A percentile compares a stretch with the other conserved stretches of the same genome.
phyloP scores from a whole-genome alignment of 768 basidiomycete species.

The Pisolithus sp. region DNA sequence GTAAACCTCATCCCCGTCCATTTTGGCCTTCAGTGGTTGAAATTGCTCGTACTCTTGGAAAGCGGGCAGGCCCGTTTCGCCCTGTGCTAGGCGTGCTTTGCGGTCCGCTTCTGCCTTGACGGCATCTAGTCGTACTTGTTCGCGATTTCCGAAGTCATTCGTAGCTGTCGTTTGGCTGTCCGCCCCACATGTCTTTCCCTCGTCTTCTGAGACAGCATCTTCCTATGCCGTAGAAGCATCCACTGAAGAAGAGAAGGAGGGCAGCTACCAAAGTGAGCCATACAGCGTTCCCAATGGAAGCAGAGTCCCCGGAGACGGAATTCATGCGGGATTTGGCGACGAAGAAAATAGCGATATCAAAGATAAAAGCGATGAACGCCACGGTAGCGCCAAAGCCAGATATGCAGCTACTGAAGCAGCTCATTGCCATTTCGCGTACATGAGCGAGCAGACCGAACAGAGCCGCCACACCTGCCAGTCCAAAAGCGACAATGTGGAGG shows the following conservation, averaged over 20 bases:
- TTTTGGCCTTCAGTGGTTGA: slow-evolving; percentile 58
- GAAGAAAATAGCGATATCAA: slow-evolving; percentile 90
- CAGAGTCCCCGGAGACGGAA: slow-evolving; percentile 59
- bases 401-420: slow-evolving; percentile 73
- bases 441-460: slow-evolving; percentile 86
- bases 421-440: slow-evolving; percentile 80
- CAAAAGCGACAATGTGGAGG: slow-evolving; percentile 85
- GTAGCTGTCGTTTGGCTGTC: slow-evolving; percentile 26
- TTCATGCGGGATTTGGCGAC: slow-evolving; percentile 83
- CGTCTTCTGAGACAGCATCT: slow-evolving; percentile 74
- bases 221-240: slow-evolving; percentile 81
- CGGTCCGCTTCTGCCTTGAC: slow-evolving; percentile 84
- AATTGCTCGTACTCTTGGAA: slow-evolving; percentile 59
- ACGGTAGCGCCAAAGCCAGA: slow-evolving; percentile 76
- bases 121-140: slow-evolving; percentile 74
- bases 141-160: slow-evolving; percentile 36
- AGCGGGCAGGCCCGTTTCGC: slow-evolving; percentile 66
- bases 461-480: slow-evolving; percentile 60
- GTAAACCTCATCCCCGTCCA: slow-evolving; percentile 52
- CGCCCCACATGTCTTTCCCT: slow-evolving; percentile 34
- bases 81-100: slow-evolving; percentile 56
- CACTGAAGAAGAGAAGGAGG: slow-evolving; percentile 82
- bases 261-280: slow-evolving; percentile 90
- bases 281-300: slow-evolving; percentile 79
- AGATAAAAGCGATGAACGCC: slow-evolving; percentile 82